Percentiles rank a stretch among this genome's conserved stretches.
These are phyloP conservation scores for Globisporangium splendens DNA, from an alignment of 352 stramenopile genomes.

Conservation along the genomic window DNA sequence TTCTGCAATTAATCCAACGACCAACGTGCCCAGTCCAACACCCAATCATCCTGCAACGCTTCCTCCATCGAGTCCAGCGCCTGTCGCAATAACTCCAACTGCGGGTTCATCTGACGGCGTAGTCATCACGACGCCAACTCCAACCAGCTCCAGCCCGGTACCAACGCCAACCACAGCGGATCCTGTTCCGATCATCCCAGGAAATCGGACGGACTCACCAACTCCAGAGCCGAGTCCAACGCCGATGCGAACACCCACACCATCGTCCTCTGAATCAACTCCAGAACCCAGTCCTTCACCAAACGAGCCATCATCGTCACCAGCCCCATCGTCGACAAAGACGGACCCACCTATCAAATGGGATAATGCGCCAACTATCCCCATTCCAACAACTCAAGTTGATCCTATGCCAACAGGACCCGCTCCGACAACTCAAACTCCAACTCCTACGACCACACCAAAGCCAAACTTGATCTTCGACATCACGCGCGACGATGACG, in stretches of 20 bases:
- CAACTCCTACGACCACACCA: slow-evolving; percentile 3
- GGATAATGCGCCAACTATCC: neutral
- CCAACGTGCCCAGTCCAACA: too few relatives aligned
- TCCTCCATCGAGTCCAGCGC: too few relatives aligned
- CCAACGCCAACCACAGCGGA: too few relatives aligned
- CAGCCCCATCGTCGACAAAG: neutral
- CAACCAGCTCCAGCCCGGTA: neutral
- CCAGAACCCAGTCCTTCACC: neutral
- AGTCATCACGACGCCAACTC: too few relatives aligned
- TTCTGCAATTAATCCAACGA: too few relatives aligned
- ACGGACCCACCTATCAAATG: neutral
- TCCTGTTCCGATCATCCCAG: too few relatives aligned
- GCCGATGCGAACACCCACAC: neutral
- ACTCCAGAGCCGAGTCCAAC: neutral
- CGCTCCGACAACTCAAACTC: neutral
- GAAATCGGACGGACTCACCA: neutral
- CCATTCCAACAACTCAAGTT: neutral
- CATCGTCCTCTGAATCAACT: neutral
- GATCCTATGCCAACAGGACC: too few relatives aligned
- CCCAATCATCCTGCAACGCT: too few relatives aligned
- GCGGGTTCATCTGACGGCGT: too few relatives aligned
- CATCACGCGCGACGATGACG: slow-evolving; percentile 9
- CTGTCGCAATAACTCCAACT: too few relatives aligned
- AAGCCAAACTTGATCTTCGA: slow-evolving; percentile 13
- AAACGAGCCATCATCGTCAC: neutral